These are phyloP conservation scores for Alloteropsis angusta DNA, from an alignment of 202 grass and related monocot genomes.

Conservation along the genomic window DNA sequence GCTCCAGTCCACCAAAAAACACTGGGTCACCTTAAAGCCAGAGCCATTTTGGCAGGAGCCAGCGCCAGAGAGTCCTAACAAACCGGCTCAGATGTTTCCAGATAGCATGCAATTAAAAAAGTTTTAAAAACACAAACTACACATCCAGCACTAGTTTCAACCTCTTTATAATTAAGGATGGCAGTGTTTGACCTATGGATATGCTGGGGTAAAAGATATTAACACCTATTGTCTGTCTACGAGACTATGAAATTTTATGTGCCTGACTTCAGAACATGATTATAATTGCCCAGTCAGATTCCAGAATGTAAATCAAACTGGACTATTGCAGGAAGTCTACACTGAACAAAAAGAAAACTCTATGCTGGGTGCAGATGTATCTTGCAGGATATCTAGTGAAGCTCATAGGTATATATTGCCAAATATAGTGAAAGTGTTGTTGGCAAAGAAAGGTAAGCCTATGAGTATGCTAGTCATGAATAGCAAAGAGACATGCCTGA, in stretches of 20 bases:
- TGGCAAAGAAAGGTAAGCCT: neutral
- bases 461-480: neutral
- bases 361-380: neutral
- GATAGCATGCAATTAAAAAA: neutral
- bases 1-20: too few relatives aligned
- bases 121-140: neutral
- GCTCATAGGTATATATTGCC: neutral
- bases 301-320: neutral
- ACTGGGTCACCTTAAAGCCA: too few relatives aligned
- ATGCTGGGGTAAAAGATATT: neutral
- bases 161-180: neutral
- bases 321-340: neutral
- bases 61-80: too few relatives aligned
- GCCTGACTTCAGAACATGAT: neutral
- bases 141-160: neutral
- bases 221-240: too few relatives aligned
- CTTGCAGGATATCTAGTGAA: neutral
- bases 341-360: neutral
- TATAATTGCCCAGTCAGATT: neutral
- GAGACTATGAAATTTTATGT: too few relatives aligned
- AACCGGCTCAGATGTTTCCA: neutral
- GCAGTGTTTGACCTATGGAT: neutral
- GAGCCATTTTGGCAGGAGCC: too few relatives aligned
- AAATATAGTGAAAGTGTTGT: constrained; percentile 10
- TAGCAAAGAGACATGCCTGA: neutral